These are phyloP conservation scores for Lactarius tabidus DNA, from an alignment of 768 basidiomycete species.

Conservation along the genomic window DNA sequence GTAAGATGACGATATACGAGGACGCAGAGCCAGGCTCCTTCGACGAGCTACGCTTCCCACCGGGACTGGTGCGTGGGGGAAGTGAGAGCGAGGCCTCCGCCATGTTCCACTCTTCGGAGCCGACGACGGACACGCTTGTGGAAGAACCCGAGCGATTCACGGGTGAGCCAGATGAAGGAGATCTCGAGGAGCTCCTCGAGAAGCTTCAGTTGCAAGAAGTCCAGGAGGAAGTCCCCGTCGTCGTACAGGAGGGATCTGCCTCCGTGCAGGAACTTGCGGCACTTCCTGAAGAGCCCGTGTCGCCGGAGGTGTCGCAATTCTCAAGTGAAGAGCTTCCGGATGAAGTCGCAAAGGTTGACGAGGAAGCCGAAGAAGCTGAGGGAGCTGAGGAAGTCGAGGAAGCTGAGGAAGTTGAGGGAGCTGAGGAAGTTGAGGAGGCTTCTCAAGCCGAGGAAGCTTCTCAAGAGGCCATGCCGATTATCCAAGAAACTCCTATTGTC, in stretches of 20 bases:
- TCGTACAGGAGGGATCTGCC: slow-evolving; percentile 7
- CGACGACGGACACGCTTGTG: slow-evolving; percentile 13
- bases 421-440: neutral
- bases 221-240: neutral
- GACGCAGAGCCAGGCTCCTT: slow-evolving; percentile 13
- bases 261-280: neutral
- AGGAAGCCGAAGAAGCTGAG: neutral
- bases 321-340: slow-evolving; percentile 12
- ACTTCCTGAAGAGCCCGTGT: slow-evolving; percentile 3
- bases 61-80: slow-evolving; percentile 3
- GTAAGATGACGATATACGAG: slow-evolving; percentile 21
- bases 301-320: slow-evolving; percentile 2
- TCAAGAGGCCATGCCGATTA: slow-evolving; percentile 1
- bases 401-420: slow-evolving; percentile 4
- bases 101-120: slow-evolving; percentile 13
- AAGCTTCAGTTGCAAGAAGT: neutral
- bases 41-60: slow-evolving; percentile 21
- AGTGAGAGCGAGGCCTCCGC: slow-evolving; percentile 7
- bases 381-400: neutral
- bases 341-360: neutral
- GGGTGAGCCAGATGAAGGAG: neutral
- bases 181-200: slow-evolving; percentile 4
- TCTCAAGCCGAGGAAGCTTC: too few relatives aligned
- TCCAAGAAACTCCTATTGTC: neutral
- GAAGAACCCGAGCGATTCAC: slow-evolving; percentile 10